Conservation (phyloP, 2,329 filamentous ascomycete genomes). For the Phialocephala subalpina region DNA sequence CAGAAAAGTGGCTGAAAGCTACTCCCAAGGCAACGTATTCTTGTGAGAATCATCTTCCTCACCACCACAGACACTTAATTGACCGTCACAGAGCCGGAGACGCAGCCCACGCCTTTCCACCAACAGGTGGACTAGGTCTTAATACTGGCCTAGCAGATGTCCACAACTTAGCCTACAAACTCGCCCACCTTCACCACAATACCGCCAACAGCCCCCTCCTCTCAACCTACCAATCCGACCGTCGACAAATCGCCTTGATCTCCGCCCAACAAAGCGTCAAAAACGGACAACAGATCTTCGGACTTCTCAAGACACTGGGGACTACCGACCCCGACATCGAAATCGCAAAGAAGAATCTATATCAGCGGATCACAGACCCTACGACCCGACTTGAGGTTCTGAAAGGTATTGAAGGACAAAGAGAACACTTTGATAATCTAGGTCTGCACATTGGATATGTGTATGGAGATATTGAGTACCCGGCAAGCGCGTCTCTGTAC, state of each 20-base stretch:
- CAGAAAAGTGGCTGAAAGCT: conserved; percentile 50
- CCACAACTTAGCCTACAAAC: conserved; percentile 52
- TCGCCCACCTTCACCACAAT: conserved; percentile 47
- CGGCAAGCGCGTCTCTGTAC: conserved; percentile 48
- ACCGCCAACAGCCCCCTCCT: conserved; percentile 43
- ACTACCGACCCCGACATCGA: conserved; percentile 44
- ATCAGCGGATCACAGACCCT: conserved; percentile 42
- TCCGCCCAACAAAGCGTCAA: conserved; percentile 53
- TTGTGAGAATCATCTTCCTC: conserved; percentile 41
- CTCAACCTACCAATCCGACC: conserved; percentile 48
- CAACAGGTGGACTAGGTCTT: conserved; percentile 32
- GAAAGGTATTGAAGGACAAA: conserved; percentile 46
- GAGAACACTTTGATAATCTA: conserved; percentile 53
- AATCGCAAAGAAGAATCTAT: conserved; percentile 43
- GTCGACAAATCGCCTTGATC: conserved; percentile 49
- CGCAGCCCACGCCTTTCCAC: conserved; percentile 33
- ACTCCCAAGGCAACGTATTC: conserved; percentile 47
- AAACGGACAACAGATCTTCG: conserved; percentile 53
- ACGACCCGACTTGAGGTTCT: conserved; percentile 44
- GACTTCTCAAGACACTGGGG: conserved; percentile 49
- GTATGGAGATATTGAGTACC: conserved; percentile 46
- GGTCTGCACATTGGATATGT: conserved; percentile 54
- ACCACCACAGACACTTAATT: background rate
- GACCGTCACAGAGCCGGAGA: conserved; percentile 29
- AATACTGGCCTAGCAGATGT: conserved; percentile 48